Evolutionary conservation across 306 rosid species (phyloP).

Genomic region (Glycyrrhiza uralensis): DNA sequence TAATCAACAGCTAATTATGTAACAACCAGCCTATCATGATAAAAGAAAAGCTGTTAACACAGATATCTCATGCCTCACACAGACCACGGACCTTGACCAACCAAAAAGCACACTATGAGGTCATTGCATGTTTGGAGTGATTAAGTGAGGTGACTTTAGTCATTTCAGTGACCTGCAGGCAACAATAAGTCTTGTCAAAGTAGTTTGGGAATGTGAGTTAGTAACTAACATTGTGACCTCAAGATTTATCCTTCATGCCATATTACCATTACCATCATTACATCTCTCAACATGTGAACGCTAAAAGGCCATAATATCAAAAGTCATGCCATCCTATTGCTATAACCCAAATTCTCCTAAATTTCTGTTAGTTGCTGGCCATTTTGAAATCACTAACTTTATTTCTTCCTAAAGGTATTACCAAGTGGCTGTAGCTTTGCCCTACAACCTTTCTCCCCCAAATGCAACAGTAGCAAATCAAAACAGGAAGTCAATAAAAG

Average conservation of each 20-base stretch:
- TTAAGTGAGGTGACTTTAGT: neutral
- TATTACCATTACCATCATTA: slow-evolving; percentile 1
- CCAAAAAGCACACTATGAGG: slow-evolving; percentile 11
- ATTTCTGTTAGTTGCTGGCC: neutral
- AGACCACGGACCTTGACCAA: neutral
- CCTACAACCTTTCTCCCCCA: slow-evolving; percentile 14
- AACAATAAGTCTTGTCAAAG: slow-evolving; percentile 9
- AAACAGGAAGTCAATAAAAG: slow-evolving; percentile 12
- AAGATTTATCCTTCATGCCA: neutral
- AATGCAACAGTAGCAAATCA: slow-evolving; percentile 14
- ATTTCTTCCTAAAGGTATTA: neutral
- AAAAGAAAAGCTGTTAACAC: neutral
- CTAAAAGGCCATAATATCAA: neutral
- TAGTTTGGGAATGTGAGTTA: neutral
- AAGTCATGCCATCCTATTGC: neutral
- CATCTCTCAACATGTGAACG: neutral
- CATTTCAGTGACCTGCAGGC: slow-evolving; percentile 15
- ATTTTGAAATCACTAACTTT: neutral
- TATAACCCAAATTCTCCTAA: neutral
- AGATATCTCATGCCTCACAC: neutral
- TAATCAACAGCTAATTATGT: neutral
- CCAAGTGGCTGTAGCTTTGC: neutral
- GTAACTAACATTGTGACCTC: neutral
- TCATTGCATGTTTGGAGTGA: slow-evolving; percentile 16
- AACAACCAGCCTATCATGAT: slow-evolving; percentile 10